phyloP scores from a whole-genome alignment of 2,329 filamentous ascomycete genomes.

The Colletotrichum lindemuthianum region DNA sequence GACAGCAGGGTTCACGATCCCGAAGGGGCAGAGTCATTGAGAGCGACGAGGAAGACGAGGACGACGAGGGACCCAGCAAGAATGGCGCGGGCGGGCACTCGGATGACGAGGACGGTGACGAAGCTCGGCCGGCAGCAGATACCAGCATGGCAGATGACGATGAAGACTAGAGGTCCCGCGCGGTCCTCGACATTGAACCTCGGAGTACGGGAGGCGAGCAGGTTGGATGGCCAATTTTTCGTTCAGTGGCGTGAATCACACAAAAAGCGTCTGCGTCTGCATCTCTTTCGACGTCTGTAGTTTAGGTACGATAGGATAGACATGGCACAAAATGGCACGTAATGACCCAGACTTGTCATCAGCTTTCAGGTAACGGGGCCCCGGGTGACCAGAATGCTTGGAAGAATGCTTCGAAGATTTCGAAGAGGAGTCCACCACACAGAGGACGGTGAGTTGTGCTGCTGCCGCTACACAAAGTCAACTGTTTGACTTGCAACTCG shows the following conservation, averaged over 20 bases:
- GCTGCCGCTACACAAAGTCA: too few relatives aligned
- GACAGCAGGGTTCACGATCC: conserved; percentile 56
- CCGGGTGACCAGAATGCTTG: too few relatives aligned
- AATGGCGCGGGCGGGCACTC: conserved; percentile 35
- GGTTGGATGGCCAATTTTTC: conserved; percentile 8
- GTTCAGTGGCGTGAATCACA: conserved; percentile 5
- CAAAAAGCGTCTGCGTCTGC: conserved; percentile 22
- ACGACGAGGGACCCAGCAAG: conserved; percentile 41
- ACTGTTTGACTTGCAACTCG: too few relatives aligned
- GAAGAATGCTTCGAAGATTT: too few relatives aligned
- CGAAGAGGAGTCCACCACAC: too few relatives aligned
- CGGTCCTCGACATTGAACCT: not conserved
- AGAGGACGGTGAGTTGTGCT: too few relatives aligned
- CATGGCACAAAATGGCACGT: conserved; percentile 27
- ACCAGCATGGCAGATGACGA: conserved; percentile 54
- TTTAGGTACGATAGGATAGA: conserved; percentile 27
- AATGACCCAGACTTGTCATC: conserved; percentile 4
- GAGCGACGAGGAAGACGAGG: conserved; percentile 64
- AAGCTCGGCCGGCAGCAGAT: conserved; percentile 43
- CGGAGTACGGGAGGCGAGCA: conserved; percentile 4
- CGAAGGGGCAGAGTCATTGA: conserved; percentile 64
- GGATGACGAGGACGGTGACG: conserved; percentile 40
- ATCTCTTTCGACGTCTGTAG: conserved; percentile 29
- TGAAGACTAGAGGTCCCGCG: conserved; percentile 41
- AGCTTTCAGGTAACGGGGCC: not conserved